Percentiles rank a stretch among this genome's conserved stretches.
Evolutionary conservation across 345 rosid genomes (phyloP).

Genomic region (Gossypium herbaceum): DNA sequence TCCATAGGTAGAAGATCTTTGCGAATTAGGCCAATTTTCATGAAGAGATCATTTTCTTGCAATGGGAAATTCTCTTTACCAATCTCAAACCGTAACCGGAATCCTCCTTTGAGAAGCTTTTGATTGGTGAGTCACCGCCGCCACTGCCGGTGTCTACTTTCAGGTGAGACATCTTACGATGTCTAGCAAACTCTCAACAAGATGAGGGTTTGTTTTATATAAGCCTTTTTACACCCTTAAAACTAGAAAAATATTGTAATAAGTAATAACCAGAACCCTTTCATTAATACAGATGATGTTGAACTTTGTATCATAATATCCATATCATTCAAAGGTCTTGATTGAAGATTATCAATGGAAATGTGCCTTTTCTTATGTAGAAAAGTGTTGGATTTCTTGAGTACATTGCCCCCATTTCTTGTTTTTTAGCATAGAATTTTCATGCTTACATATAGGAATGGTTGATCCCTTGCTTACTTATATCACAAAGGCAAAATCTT

Average conservation of each 20-base stretch:
- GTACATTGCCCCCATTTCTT: too few species aligned
- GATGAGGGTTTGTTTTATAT: neutral
- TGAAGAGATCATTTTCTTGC: constrained; percentile 62
- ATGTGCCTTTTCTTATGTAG: too few species aligned
- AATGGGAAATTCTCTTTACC: constrained; percentile 47
- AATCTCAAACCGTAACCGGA: neutral
- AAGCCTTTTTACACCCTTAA: neutral
- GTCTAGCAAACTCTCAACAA: neutral
- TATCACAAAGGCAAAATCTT: too few species aligned
- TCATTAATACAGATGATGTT: neutral
- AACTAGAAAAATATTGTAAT: neutral
- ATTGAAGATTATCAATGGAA: too few species aligned
- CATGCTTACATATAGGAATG: too few species aligned
- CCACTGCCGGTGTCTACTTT: neutral
- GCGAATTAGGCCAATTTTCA: constrained; percentile 36
- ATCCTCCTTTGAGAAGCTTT: constrained; percentile 12
- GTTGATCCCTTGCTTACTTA: too few species aligned
- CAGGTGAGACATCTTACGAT: neutral
- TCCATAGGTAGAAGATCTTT: constrained; percentile 40
- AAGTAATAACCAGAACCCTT: neutral
- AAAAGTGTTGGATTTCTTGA: too few species aligned
- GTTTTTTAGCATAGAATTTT: too few species aligned
- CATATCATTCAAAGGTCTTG: too few species aligned
- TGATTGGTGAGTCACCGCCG: neutral
- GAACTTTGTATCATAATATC: neutral